Evolutionary conservation across 2,329 filamentous ascomycete genomes (phyloP), one percentile per base, ranked within the genome.

Genomic region (Fusarium compactum): DNA sequence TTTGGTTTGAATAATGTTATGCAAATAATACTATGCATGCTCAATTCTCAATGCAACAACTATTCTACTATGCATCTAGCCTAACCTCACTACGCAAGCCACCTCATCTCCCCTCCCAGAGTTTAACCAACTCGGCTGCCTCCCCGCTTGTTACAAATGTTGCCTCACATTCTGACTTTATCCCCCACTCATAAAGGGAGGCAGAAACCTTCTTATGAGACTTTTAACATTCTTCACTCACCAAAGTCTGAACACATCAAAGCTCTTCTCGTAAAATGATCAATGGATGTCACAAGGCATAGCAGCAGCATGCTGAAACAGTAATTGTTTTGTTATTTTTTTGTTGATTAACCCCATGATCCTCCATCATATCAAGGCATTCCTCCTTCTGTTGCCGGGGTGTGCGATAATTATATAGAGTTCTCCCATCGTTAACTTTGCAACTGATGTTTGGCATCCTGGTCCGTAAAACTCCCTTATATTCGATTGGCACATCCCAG

Each of bases 401-500:
- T 40, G 59, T 57, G 43, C 55, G 44, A 52, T 70, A 58, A 72
- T 70, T 75, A 76, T 76, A 58, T 76, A 73, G 62, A 43, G 34
- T 29, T 29, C 50, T 65, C 47, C 68, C 32, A 60, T 74, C 67
- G 54, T 75, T 62, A 76, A 69, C 62, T 50, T 70, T 62, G 67
- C 70, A 67, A 69, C 52, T 74, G 65, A 59, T 60, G 58, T 63
- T 62, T 53, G 63, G 70, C 69, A 70, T 72, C 72, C 62, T 67
- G 62, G 74, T 67, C 65, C 61, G 24, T 57, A 29, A 67, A 59
- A 67, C 50, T 60, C 58, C 67, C 59, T 58, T 73, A 59, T 70
- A 73, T 62, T 56, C 22, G 53, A 48, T 58, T 54, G 66, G 53
- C 55, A 46, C 25, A 48, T 71, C 53, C 51, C 59, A 60, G 62